Base-by-base conservation (phyloP, 345 rosid species). In the Gossypium bickii region DNA sequence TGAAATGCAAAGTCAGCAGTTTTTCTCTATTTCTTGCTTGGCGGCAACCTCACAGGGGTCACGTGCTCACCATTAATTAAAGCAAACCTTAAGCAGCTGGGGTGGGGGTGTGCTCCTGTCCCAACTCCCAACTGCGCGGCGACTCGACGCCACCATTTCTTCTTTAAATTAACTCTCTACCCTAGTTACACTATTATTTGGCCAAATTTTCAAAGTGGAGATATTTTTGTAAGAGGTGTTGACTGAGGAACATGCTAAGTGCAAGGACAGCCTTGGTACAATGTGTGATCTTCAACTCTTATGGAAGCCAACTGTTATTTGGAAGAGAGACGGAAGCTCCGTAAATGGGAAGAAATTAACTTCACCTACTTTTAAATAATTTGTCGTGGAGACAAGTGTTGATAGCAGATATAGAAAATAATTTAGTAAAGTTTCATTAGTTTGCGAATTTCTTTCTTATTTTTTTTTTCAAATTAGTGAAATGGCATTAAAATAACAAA, bases 121-220 rank as follows among this genome's bases (percentile, higher is more conserved):
- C 16, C 60, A 34, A 45, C 49, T 45, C 12, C 13, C 64, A 11
- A 59, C n/a, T 24, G 55, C 78, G 83, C 84, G 83, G 81, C 81
- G 78, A 79, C 34, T 55, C 76, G 85, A 67, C 53, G 76, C 76
- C 80, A 79, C 61, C 73, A 41, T 62, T 71, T 63, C 11, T 18
- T 25, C 56, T 25, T 64, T 43, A 13, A 76, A 72, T 74, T 16
- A 20, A 17, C 27, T n/a, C 10, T 7, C 41, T 34, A 34, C 41
- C 7, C 12, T 57, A 57, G 22, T 57, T 57, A 22, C 62, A 34
- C 41, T 34, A 5, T 34, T 22, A 24, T 57, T 20, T 57, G 29
- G 15, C 27, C 41, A 34, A 58, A 3, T 3, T 11, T 24, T 24
- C 7, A 13, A 25, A 25, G 3, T 12, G 17, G 64, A 59, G 38